These are phyloP conservation scores for Delitschia confertaspora DNA, from an alignment of 495 filamentous ascomycete species.

Conservation along the genomic window DNA sequence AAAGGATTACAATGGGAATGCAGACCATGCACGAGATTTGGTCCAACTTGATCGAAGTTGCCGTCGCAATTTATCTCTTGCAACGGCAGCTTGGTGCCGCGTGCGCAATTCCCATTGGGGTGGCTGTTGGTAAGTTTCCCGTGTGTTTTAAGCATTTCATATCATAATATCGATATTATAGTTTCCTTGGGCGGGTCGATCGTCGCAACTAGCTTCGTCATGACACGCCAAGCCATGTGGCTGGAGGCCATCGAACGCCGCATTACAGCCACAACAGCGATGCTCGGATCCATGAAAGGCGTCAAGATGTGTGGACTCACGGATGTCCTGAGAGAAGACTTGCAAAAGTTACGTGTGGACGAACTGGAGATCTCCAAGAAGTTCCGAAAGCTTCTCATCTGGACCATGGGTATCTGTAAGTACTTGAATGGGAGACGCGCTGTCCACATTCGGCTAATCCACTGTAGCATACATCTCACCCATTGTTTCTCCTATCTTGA, in stretches of 20 bases:
- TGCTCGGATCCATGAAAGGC: slow-evolving; percentile 51
- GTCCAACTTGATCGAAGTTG: slow-evolving; percentile 51
- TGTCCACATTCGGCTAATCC: slow-evolving; percentile 1
- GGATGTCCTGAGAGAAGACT: slow-evolving; percentile 31
- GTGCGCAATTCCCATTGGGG: slow-evolving; percentile 44
- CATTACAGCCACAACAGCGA: slow-evolving; percentile 43
- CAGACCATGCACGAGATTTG: slow-evolving; percentile 39
- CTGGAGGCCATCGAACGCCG: slow-evolving; percentile 34
- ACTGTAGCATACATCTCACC: slow-evolving; percentile 42
- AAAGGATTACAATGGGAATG: slow-evolving; percentile 36
- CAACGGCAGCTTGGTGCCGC: slow-evolving; percentile 48
- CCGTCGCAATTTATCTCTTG: slow-evolving; percentile 50
- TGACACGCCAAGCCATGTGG: slow-evolving; percentile 44
- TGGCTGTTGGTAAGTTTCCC: slow-evolving; percentile 29
- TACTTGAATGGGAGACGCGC: slow-evolving; percentile 12
- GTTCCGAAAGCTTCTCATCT: slow-evolving; percentile 48
- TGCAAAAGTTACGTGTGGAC: slow-evolving; percentile 46
- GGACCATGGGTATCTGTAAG: slow-evolving; percentile 45
- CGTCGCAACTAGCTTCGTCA: slow-evolving; percentile 40
- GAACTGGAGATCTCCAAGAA: slow-evolving; percentile 50
- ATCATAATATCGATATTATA: not conserved
- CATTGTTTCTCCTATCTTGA: slow-evolving; percentile 45
- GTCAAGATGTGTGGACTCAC: slow-evolving; percentile 57
- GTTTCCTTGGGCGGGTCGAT: slow-evolving; percentile 37
- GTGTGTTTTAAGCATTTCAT: not conserved